A percentile compares a stretch with the other conserved stretches of the same genome.
Evolutionary conservation across 2,329 filamentous ascomycete genomes (phyloP).

Genomic region (Colletotrichum zoysiae): DNA sequence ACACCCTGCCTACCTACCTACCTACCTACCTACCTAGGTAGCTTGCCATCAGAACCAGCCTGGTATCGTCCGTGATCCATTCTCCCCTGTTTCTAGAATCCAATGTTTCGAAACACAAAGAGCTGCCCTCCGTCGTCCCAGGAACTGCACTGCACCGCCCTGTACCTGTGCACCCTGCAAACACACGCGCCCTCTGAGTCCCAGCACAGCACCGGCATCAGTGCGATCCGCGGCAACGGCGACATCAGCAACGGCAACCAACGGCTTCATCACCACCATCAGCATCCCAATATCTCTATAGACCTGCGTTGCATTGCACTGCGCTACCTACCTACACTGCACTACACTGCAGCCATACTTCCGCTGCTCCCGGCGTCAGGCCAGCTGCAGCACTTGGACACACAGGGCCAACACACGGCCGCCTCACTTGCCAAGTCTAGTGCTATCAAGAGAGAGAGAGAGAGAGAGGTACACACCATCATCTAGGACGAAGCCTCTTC

Average conservation of each 20-base stretch:
- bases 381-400: constrained; percentile 10
- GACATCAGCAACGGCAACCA: constrained; percentile 3
- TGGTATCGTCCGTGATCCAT: constrained; percentile 16
- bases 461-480: constrained; percentile 26
- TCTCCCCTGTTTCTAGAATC: constrained; percentile 38
- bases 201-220: constrained; percentile 20
- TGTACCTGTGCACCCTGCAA: constrained; percentile 34
- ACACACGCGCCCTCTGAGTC: constrained; percentile 17
- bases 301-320: constrained; percentile 3
- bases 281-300: constrained; percentile 6
- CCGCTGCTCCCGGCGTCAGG: constrained; percentile 12
- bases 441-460: neutral
- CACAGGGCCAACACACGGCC: constrained; percentile 27
- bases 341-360: neutral
- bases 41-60: neutral
- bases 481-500: constrained; percentile 6
- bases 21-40: no score
- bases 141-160: constrained; percentile 38
- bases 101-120: constrained; percentile 38
- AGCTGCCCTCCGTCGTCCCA: constrained; percentile 38
- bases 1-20: no score
- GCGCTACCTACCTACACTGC: constrained; percentile 5
- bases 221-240: constrained; percentile 3
- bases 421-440: constrained; percentile 3
- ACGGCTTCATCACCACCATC: constrained; percentile 13